A percentile compares a stretch with the other conserved stretches of the same genome.
Evolutionary conservation across 495 filamentous ascomycete genomes (phyloP).

Genomic region (Hypoxylon rickii): DNA sequence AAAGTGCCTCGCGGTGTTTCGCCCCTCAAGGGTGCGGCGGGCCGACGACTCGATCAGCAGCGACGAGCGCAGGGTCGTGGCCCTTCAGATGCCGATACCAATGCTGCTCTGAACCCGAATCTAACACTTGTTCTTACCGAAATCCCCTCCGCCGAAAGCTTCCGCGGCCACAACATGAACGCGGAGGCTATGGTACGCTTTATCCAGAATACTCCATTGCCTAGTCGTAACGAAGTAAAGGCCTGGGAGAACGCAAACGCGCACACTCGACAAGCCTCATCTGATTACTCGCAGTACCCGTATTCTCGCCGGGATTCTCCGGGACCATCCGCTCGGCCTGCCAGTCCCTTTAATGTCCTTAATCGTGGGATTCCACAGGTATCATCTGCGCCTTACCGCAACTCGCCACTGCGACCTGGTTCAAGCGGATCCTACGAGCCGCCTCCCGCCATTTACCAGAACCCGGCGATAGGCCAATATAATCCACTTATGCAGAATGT

Average conservation of each 20-base stretch:
- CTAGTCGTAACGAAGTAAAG: slow-evolving; percentile 57
- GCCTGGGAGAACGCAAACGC: slow-evolving; percentile 32
- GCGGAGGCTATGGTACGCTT: slow-evolving; percentile 74
- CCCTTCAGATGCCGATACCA: slow-evolving; percentile 40
- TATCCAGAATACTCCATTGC: slow-evolving; percentile 67
- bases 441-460: slow-evolving; percentile 43
- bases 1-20: slow-evolving; percentile 83
- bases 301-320: slow-evolving; percentile 47
- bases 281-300: slow-evolving; percentile 39
- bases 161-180: slow-evolving; percentile 66
- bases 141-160: slow-evolving; percentile 77
- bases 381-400: slow-evolving; percentile 45
- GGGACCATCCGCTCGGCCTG: slow-evolving; percentile 40
- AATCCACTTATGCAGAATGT: slow-evolving; percentile 30
- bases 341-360: slow-evolving; percentile 44
- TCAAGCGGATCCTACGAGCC: slow-evolving; percentile 53
- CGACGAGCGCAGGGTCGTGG: slow-evolving; percentile 56
- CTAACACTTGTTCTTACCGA: slow-evolving; percentile 64
- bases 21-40: slow-evolving; percentile 83
- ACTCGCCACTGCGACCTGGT: slow-evolving; percentile 49
- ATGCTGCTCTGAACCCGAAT: no score
- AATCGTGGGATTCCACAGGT: slow-evolving; percentile 36
- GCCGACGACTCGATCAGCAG: slow-evolving; percentile 80
- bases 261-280: slow-evolving; percentile 43
- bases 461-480: slow-evolving; percentile 23